Conservation (phyloP, 1,284 basidiomycete species). For the Exsudoporus floridanus region DNA sequence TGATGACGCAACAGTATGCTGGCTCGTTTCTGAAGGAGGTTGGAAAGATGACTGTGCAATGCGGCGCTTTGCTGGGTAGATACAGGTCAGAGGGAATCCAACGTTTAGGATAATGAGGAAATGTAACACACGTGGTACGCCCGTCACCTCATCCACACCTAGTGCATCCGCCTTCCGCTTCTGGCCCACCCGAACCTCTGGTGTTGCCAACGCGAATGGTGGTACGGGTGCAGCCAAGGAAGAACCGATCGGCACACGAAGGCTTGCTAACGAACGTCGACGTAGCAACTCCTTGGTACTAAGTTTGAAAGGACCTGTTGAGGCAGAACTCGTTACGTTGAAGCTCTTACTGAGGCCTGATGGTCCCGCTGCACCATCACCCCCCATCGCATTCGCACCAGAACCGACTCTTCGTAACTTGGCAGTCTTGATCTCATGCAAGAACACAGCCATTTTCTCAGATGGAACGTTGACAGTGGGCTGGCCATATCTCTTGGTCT, state of each 20-base stretch:
- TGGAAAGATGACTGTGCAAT: slow-evolving; percentile 13
- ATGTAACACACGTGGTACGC: slow-evolving; percentile 17
- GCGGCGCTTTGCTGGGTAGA: slow-evolving; percentile 24
- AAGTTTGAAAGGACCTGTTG: slow-evolving; percentile 10
- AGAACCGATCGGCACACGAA: slow-evolving; percentile 29
- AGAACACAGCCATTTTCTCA: slow-evolving; percentile 78
- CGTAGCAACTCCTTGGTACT: slow-evolving; percentile 24
- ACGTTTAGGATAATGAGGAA: background rate
- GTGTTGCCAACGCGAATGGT: background rate
- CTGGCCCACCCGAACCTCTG: slow-evolving; percentile 14
- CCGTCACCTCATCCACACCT: slow-evolving; percentile 8
- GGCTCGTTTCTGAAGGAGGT: slow-evolving; percentile 5
- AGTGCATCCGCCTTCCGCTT: slow-evolving; percentile 30
- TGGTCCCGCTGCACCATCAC: slow-evolving; percentile 23
- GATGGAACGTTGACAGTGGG: slow-evolving; percentile 68
- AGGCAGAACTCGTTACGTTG: slow-evolving; percentile 7
- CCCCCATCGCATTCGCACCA: slow-evolving; percentile 18
- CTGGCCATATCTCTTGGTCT: slow-evolving; percentile 47
- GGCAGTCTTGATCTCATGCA: slow-evolving; percentile 74
- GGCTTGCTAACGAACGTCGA: slow-evolving; percentile 29
- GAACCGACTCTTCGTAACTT: slow-evolving; percentile 53
- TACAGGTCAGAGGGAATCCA: slow-evolving; percentile 1
- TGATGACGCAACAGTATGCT: slow-evolving; percentile 2
- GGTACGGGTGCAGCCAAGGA: slow-evolving; percentile 23
- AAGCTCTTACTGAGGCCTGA: slow-evolving; percentile 35